Percentiles rank a stretch among this genome's conserved stretches.
These are phyloP conservation scores for Ceratobasidium sp. DNA, from an alignment of 1,284 basidiomycete genomes.

Conservation along the genomic window DNA sequence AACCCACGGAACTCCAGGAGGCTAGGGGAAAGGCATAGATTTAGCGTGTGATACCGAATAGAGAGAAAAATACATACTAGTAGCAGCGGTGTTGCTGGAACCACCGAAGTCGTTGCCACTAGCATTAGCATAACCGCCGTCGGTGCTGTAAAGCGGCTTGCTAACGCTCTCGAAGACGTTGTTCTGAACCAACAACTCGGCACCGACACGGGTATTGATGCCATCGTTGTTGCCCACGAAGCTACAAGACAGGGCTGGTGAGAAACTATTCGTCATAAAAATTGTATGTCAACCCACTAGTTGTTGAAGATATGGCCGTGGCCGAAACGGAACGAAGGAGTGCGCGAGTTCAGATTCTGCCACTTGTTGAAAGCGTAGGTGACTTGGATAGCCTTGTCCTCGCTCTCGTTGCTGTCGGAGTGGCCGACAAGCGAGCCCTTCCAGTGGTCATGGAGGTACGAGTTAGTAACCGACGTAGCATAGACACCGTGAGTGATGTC, in stretches of 20 bases:
- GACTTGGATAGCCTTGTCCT: background rate
- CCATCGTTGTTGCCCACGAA: conserved; percentile 58
- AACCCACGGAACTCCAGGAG: conserved; percentile 7
- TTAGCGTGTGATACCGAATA: background rate
- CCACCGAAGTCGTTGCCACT: conserved; percentile 21
- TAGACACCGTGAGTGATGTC: conserved; percentile 51
- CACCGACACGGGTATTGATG: conserved; percentile 34
- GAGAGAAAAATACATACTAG: background rate
- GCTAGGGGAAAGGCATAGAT: background rate
- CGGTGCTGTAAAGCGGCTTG: conserved; percentile 19
- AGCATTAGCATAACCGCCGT: conserved; percentile 11
- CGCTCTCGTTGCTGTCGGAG: conserved; percentile 47
- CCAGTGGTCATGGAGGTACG: conserved; percentile 54
- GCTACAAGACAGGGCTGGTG: background rate
- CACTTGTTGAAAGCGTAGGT: background rate
- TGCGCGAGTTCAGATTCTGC: conserved; percentile 40
- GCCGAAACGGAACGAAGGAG: conserved; percentile 49
- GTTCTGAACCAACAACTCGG: conserved; percentile 51
- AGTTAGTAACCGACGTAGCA: conserved; percentile 53
- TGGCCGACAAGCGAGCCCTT: conserved; percentile 46
- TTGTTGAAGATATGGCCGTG: conserved; percentile 26
- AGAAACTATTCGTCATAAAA: no score
- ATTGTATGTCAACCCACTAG: background rate
- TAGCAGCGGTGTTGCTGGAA: background rate
- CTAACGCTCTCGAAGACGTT: conserved; percentile 50